These are phyloP conservation scores for Pedinophyceae sp. DNA, from an alignment of 139 green algal species.

Conservation along the genomic window DNA sequence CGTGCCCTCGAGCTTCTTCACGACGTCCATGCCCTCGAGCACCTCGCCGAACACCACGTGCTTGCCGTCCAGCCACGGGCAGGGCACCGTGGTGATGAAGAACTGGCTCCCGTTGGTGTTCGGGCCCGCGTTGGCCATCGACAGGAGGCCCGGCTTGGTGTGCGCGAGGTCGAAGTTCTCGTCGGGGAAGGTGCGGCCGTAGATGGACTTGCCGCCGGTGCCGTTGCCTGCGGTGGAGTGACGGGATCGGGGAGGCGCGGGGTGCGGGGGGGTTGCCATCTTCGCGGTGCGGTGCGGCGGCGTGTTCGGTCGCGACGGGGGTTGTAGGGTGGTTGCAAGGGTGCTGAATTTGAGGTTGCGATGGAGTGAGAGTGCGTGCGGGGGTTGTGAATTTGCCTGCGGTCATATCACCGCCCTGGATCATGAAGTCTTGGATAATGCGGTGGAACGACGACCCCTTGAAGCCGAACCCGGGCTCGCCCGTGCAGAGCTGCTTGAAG, in stretches of 20 bases:
- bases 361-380: too few species aligned
- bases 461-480: slow-evolving; percentile 27
- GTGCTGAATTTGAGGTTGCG: too few species aligned
- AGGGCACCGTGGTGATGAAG: slow-evolving; percentile 60
- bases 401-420: slow-evolving; percentile 51
- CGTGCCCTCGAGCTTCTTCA: slow-evolving; percentile 34
- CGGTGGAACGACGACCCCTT: slow-evolving; percentile 13
- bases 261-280: too few species aligned
- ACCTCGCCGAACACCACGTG: slow-evolving; percentile 42
- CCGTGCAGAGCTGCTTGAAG: slow-evolving; percentile 79
- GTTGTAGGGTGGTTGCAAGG: too few species aligned
- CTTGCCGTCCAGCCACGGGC: slow-evolving; percentile 58
- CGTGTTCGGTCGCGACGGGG: background rate
- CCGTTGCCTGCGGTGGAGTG: slow-evolving; percentile 33
- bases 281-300: background rate
- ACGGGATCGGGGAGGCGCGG: too few species aligned
- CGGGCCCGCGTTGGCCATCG: slow-evolving; percentile 54
- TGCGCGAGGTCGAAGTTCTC: slow-evolving; percentile 82
- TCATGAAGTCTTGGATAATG: slow-evolving; percentile 41
- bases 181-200: slow-evolving; percentile 35
- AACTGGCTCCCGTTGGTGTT: slow-evolving; percentile 63
- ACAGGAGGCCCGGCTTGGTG: slow-evolving; percentile 40
- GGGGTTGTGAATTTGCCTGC: too few species aligned
- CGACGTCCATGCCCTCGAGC: slow-evolving; percentile 45
- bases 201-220: slow-evolving; percentile 36